These are phyloP conservation scores for Neoboletus brunneissimus DNA, from an alignment of 768 basidiomycete species.

Conservation along the genomic window DNA sequence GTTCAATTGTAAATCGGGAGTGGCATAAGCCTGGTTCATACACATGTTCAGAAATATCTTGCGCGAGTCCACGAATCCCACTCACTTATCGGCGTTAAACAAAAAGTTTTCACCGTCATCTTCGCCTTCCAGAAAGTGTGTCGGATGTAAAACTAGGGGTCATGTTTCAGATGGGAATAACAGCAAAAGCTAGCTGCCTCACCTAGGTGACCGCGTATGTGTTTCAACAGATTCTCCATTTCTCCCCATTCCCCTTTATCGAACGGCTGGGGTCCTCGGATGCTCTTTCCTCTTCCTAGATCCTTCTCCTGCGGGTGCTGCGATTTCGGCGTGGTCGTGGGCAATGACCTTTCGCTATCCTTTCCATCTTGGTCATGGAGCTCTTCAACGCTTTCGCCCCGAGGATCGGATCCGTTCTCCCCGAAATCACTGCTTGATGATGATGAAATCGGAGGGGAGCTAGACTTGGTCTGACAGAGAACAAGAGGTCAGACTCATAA, in stretches of 20 bases:
- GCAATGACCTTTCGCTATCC: slow-evolving; percentile 19
- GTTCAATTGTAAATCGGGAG: slow-evolving; percentile 67
- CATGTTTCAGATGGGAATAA: not conserved
- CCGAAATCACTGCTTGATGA: slow-evolving; percentile 54
- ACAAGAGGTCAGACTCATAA: slow-evolving; percentile 3
- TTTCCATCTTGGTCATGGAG: slow-evolving; percentile 16
- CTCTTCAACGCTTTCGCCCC: slow-evolving; percentile 19
- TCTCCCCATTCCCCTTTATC: slow-evolving; percentile 81
- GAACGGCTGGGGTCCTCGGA: slow-evolving; percentile 64
- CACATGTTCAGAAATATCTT: slow-evolving; percentile 4
- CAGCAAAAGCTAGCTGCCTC: slow-evolving; percentile 20
- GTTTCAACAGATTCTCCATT: slow-evolving; percentile 80
- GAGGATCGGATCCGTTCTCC: slow-evolving; percentile 19
- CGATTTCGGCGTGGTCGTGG: slow-evolving; percentile 12
- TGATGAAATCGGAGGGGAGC: slow-evolving; percentile 41
- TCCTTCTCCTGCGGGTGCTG: slow-evolving; percentile 39
- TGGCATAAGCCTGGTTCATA: slow-evolving; percentile 51
- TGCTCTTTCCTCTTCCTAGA: slow-evolving; percentile 34
- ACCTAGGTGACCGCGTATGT: slow-evolving; percentile 88
- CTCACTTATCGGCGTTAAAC: slow-evolving; percentile 82
- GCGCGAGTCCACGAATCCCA: not conserved
- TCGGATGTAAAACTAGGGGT: slow-evolving; percentile 74
- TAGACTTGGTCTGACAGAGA: slow-evolving; percentile 42
- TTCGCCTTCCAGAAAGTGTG: slow-evolving; percentile 89
- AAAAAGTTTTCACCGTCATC: slow-evolving; percentile 90